Evolutionary conservation across 331 rosid species (phyloP).

Genomic region (Acacia concinna): DNA sequence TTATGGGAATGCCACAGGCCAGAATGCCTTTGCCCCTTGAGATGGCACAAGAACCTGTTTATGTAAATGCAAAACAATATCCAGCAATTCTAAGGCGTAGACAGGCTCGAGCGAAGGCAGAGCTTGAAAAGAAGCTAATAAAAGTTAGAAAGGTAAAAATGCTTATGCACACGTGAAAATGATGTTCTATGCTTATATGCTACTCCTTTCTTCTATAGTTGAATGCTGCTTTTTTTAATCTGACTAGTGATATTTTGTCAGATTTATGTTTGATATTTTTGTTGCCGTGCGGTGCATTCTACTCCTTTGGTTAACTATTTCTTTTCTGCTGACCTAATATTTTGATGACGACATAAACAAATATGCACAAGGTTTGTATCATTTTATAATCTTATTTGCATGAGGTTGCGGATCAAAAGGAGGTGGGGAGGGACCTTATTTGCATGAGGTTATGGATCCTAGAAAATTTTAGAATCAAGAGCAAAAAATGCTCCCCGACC

Average conservation of each 20-base stretch:
- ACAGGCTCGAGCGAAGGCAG: slow-evolving; percentile 98
- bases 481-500: not conserved
- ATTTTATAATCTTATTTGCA: not conserved
- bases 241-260: not conserved
- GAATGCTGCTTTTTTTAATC: slow-evolving; percentile 1
- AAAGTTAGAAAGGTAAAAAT: slow-evolving; percentile 80
- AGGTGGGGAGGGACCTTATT: too few species aligned
- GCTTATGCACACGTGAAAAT: not conserved
- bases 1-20: slow-evolving; percentile 84
- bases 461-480: not conserved
- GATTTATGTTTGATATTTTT: not conserved
- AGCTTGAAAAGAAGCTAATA: slow-evolving; percentile 85
- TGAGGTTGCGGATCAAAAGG: too few species aligned
- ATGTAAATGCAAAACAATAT: slow-evolving; percentile 97
- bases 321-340: slow-evolving; percentile 8
- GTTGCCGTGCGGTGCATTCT: not conserved
- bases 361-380: not conserved
- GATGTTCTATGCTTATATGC: not conserved
- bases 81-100: slow-evolving; percentile 97
- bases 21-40: slow-evolving; percentile 97
- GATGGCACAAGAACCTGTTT: slow-evolving; percentile 97
- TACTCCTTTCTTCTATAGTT: not conserved
- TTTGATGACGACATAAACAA: not conserved
- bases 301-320: not conserved
- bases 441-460: not conserved